These are phyloP conservation scores for Leccinum subtestaceum DNA, from an alignment of 768 basidiomycete genomes.

Conservation along the genomic window DNA sequence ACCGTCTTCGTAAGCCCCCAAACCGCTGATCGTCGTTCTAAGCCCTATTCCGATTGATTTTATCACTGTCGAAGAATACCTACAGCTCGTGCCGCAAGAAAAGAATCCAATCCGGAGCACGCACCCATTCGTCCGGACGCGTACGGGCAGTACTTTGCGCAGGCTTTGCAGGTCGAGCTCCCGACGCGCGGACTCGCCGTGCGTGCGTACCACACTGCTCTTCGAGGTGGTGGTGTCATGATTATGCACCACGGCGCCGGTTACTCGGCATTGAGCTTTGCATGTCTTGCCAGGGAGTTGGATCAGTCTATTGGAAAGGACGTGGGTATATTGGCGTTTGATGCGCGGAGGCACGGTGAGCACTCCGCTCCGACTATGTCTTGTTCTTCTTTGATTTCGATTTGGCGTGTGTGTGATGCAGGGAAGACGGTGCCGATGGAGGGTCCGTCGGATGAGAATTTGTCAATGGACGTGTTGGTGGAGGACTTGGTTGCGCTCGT, in stretches of 20 bases:
- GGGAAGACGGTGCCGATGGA: constrained; percentile 27
- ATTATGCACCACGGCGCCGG: constrained; percentile 97
- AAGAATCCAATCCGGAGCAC: constrained; percentile 58
- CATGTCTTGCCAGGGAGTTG: constrained; percentile 84
- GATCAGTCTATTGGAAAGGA: constrained; percentile 57
- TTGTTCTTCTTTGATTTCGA: background rate
- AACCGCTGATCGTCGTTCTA: constrained; percentile 1
- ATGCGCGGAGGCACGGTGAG: constrained; percentile 87
- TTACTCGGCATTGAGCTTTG: constrained; percentile 86
- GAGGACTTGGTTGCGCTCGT: constrained; percentile 74
- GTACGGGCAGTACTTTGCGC: constrained; percentile 61
- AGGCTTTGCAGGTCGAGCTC: constrained; percentile 77
- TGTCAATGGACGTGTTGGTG: constrained; percentile 71
- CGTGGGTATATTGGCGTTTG: constrained; percentile 77
- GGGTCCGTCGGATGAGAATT: constrained; percentile 26
- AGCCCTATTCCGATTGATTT: constrained; percentile 3
- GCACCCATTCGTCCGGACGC: constrained; percentile 68
- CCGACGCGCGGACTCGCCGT: constrained; percentile 59
- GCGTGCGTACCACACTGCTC: constrained; percentile 82
- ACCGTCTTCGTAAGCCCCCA: constrained; percentile 54
- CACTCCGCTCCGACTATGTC: background rate
- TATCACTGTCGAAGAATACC: constrained; percentile 26
- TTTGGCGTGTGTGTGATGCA: background rate
- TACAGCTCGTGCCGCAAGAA: constrained; percentile 18
- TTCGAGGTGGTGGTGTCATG: constrained; percentile 61